Evolutionary conservation across 257 asterid genomes (phyloP), one percentile per base, ranked within the genome.

Genomic region (Primulina tabacum): DNA sequence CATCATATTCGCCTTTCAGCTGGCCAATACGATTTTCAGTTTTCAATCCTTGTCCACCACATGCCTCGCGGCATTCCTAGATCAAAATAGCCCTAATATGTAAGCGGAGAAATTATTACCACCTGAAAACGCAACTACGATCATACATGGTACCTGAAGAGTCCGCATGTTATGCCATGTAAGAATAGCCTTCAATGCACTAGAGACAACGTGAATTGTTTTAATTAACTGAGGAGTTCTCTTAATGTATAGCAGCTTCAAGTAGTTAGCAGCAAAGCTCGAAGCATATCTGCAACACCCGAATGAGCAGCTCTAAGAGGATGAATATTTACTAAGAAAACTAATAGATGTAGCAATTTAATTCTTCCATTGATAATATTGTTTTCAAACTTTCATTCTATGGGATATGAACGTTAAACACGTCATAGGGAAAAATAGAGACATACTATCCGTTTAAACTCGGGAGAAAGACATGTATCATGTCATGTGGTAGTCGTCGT

Each of bases 101-200:
- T 82, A 70, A 68, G 81, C 29, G 69, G 67, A 32, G 62, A 76
- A 67, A 40, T 66, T 34, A 58, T 58, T 18, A 60, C 59, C n/a
- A 60, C 28, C 61, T 38, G 18, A 26, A 55, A 69, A 67, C 21
- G 53, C 12, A 18, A 62, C 32, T 18, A 61, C 65, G 16, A 61
- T 57, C 21, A 30, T 52, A 64, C 53, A 29, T n/a, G 28, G 56
- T 70, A 92, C 98, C 96, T 91, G 99, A 84, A 94, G 99, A 58
- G 97, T 94, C 79, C 86, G 82, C 97, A 89, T 86, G 82, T 91
- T 89, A 76, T 94, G 99, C 99, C 99, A 94, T 28, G 97, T 85
- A 34, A 88, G 68, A 35, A 76, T 74, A 64, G 97, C 97, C 86
- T 94, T 94, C 78, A 91, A 83, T 28, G 88, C 97, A 80, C 99